Conservation (phyloP, 1,284 basidiomycete genomes). For the Ceratobasidium theobromae region DNA sequence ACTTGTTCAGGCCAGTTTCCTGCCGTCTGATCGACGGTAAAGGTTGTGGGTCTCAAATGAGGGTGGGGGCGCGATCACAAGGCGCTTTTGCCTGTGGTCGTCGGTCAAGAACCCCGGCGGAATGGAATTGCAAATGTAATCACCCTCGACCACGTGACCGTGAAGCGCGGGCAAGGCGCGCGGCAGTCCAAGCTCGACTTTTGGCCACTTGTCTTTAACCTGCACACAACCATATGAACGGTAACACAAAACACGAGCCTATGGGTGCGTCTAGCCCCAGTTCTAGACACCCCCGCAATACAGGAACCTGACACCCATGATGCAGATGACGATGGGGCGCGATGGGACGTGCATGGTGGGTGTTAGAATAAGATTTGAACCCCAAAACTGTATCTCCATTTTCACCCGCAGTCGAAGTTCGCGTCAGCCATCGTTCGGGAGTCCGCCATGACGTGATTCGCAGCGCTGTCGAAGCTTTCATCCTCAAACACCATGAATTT, state of each 20-base stretch:
- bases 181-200: neutral
- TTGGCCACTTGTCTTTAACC: neutral
- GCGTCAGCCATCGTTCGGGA: constrained; percentile 64
- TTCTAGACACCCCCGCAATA: neutral
- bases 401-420: constrained; percentile 71
- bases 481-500: constrained; percentile 26
- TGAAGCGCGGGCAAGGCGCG: constrained; percentile 4
- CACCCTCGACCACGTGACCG: constrained; percentile 11
- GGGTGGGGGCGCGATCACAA: neutral
- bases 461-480: constrained; percentile 51
- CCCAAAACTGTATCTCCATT: constrained; percentile 6
- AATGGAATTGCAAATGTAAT: neutral
- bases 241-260: neutral
- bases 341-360: constrained; percentile 21
- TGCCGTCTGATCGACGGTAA: neutral
- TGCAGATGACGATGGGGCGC: neutral
- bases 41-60: neutral
- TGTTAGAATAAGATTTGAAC: neutral
- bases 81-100: constrained; percentile 12
- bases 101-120: constrained; percentile 3
- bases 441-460: constrained; percentile 72
- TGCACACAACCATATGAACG: neutral
- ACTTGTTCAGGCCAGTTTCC: no score
- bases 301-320: neutral
- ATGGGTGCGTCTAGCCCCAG: neutral